Percentiles rank a stretch among this genome's conserved stretches.
phyloP scores from a whole-genome alignment of 2,329 filamentous ascomycete species.

The Proliferodiscus dingleyae region DNA sequence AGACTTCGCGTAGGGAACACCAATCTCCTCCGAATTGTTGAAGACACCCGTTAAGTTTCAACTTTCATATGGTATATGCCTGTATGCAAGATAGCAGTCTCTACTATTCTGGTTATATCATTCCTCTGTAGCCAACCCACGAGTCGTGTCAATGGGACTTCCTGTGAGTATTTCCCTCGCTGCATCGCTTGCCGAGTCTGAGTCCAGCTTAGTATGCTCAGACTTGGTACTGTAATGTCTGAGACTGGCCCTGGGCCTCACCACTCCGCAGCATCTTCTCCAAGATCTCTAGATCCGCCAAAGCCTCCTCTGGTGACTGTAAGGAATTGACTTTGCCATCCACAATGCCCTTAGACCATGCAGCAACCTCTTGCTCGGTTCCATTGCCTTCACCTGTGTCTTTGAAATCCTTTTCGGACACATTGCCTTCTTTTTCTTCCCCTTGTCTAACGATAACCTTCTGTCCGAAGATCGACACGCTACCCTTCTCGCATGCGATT shows the following conservation, averaged over 20 bases:
- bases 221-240: slow-evolving; percentile 23
- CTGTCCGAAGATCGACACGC: slow-evolving; percentile 20
- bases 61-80: too few species aligned
- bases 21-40: too few species aligned
- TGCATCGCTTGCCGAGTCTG: too few species aligned
- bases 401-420: slow-evolving; percentile 26
- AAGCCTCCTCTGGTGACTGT: slow-evolving; percentile 24
- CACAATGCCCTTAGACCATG: slow-evolving; percentile 28
- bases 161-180: too few species aligned
- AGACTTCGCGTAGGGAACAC: too few species aligned
- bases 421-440: slow-evolving; percentile 22
- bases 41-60: too few species aligned
- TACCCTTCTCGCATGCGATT: slow-evolving; percentile 31
- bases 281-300: slow-evolving; percentile 29
- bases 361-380: slow-evolving; percentile 28
- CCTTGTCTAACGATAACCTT: slow-evolving; percentile 28
- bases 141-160: too few species aligned
- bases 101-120: too few species aligned
- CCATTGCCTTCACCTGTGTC: slow-evolving; percentile 26
- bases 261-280: slow-evolving; percentile 33
- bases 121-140: too few species aligned
- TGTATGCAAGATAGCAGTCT: too few species aligned
- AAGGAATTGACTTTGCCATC: slow-evolving; percentile 21
- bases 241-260: slow-evolving; percentile 25
- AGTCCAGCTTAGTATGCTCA: too few species aligned